phyloP scores from a whole-genome alignment of 164 flowering plant species.

The Magnolia officinalis region DNA sequence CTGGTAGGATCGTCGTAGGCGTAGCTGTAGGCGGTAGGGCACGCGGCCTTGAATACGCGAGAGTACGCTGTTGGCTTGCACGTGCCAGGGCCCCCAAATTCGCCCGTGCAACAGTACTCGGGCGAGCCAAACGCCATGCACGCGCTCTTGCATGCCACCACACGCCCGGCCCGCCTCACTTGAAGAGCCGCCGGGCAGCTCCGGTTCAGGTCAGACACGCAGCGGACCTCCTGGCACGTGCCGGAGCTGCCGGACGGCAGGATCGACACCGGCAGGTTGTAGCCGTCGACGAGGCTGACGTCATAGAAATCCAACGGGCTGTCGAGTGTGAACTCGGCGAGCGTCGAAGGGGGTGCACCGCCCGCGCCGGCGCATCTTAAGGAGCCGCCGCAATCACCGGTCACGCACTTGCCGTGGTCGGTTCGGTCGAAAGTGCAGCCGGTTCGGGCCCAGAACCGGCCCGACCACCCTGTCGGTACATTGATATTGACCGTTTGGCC shows the following conservation, averaged over 20 bases:
- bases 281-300: slow-evolving; percentile 89
- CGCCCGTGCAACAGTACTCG: slow-evolving; percentile 74
- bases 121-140: slow-evolving; percentile 76
- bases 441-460: slow-evolving; percentile 75
- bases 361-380: slow-evolving; percentile 54
- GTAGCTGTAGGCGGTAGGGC: slow-evolving; percentile 65
- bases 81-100: slow-evolving; percentile 36
- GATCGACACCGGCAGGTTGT: slow-evolving; percentile 65
- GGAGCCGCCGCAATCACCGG: slow-evolving; percentile 59
- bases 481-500: slow-evolving; percentile 17
- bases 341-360: slow-evolving; percentile 56
- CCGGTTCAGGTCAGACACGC: slow-evolving; percentile 58
- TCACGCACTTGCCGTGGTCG: slow-evolving; percentile 42
- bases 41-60: slow-evolving; percentile 50
- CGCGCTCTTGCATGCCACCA: slow-evolving; percentile 80
- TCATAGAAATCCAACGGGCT: slow-evolving; percentile 62
- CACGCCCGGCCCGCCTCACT: slow-evolving; percentile 40
- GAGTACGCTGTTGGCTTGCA: slow-evolving; percentile 65
- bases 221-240: slow-evolving; percentile 58
- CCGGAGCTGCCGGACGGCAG: slow-evolving; percentile 61
- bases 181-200: slow-evolving; percentile 66
- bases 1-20: slow-evolving; percentile 63
- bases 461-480: slow-evolving; percentile 50
- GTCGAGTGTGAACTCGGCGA: slow-evolving; percentile 65
- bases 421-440: slow-evolving; percentile 44